Evolutionary conservation across 2,329 filamentous ascomycete genomes (phyloP).

Genomic region (Epicoccum sorghinum): DNA sequence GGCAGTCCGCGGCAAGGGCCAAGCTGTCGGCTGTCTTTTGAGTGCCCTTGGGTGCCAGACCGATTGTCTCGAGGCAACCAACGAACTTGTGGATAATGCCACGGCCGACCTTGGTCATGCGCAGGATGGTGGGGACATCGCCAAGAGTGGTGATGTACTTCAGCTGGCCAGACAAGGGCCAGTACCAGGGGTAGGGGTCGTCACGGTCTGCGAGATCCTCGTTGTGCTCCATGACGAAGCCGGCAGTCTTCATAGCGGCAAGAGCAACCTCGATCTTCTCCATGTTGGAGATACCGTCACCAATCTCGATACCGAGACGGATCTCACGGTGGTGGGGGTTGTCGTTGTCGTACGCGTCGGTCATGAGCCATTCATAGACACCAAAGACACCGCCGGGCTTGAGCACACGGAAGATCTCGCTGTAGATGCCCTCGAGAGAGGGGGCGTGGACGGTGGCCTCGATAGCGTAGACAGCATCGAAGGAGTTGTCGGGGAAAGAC

Average conservation of each 20-base stretch:
- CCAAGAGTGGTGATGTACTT: constrained; percentile 79
- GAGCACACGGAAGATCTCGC: constrained; percentile 90
- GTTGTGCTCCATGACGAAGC: constrained; percentile 81
- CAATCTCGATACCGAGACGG: constrained; percentile 91
- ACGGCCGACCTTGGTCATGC: constrained; percentile 88
- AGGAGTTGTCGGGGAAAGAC: constrained; percentile 88
- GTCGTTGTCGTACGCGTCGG: constrained; percentile 87
- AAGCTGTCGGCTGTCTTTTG: constrained; percentile 95
- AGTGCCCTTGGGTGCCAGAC: constrained; percentile 79
- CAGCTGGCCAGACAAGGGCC: constrained; percentile 84
- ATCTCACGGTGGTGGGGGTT: constrained; percentile 88
- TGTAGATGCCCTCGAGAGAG: constrained; percentile 87
- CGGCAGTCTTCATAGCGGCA: constrained; percentile 81
- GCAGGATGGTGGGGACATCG: constrained; percentile 81
- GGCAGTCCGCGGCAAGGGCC: constrained; percentile 78
- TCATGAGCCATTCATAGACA: constrained; percentile 99
- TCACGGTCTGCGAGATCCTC: constrained; percentile 83
- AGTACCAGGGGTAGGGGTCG: constrained; percentile 89
- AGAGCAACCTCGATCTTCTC: constrained; percentile 82
- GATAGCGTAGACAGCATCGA: constrained; percentile 96
- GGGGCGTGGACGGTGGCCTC: constrained; percentile 97
- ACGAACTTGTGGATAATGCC: constrained; percentile 76
- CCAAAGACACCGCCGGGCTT: constrained; percentile 96
- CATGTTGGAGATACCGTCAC: constrained; percentile 98
- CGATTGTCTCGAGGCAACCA: constrained; percentile 74